Evolutionary conservation across 768 basidiomycete genomes (phyloP), one percentile per base, ranked within the genome.

Genomic region (Suillus placidus): DNA sequence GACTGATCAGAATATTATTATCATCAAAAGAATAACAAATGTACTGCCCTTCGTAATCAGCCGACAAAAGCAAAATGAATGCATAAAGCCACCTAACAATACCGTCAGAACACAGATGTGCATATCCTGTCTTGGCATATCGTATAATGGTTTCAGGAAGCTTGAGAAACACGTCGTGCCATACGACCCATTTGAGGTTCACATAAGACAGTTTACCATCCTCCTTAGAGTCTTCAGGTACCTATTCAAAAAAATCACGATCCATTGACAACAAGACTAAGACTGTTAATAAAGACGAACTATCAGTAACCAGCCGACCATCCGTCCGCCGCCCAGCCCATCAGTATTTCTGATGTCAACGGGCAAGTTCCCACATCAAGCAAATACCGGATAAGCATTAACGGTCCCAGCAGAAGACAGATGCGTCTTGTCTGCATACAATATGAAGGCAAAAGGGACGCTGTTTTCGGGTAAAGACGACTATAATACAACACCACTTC

Each of bases 11-110:
- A n/a, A n/a, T n/a, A n/a, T n/a, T n/a, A n/a, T n/a, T n/a, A n/a
- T n/a, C n/a, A n/a, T n/a, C n/a, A n/a, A n/a, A n/a, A n/a, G n/a
- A n/a, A n/a, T n/a, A n/a, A n/a, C n/a, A n/a, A n/a, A n/a, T 78
- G n/a, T 75, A 82, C 82, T 79, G 77, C 71, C 83, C 81, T 65
- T 83, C 79, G 66, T 81, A 84, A 47, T 83, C 81, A 35, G 80
- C 75, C 10, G 76, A 77, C 2, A 81, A 62, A 10, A 81, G 79
- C 0, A 80, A 56, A 37, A 83, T 73, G 32, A 77, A 55, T 12
- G 79, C 80, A 61, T 70, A 83, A 0, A 83, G 62, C 18, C 38
- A 67, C 0, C 74, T 76, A 1, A 60, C 6, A 13, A 78, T 67
- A 0, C 62, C 69, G 66, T 81, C 78, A 8, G 70, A 76, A 67